A percentile compares a stretch with the other conserved stretches of the same genome.
Evolutionary conservation across 163 green algal genomes (phyloP).

Genomic region (Chlorella variabilis): DNA sequence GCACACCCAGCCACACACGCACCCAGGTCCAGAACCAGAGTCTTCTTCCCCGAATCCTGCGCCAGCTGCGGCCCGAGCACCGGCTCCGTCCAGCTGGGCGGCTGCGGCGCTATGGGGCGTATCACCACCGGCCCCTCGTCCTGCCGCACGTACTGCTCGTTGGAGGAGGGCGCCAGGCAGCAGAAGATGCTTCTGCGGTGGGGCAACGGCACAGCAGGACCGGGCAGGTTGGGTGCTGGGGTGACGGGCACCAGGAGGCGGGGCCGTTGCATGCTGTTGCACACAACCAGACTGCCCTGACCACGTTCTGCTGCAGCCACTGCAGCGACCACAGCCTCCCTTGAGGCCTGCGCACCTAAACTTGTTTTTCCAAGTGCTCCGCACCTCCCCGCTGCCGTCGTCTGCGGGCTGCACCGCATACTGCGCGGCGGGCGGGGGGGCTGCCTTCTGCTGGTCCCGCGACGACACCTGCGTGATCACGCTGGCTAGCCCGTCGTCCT

Average conservation of each 20-base stretch:
- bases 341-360: slow-evolving; percentile 31
- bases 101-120: slow-evolving; percentile 39
- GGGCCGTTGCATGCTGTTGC: no score
- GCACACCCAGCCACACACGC: no score
- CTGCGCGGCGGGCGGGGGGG: not conserved
- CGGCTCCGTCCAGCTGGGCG: slow-evolving; percentile 39
- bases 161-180: slow-evolving; percentile 67
- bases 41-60: slow-evolving; percentile 79
- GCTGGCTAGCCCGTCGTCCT: slow-evolving; percentile 3
- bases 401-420: not conserved
- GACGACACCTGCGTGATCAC: slow-evolving; percentile 32
- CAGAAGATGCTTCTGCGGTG: slow-evolving; percentile 61
- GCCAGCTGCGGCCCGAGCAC: slow-evolving; percentile 39
- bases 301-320: no score
- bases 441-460: slow-evolving; percentile 20
- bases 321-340: no score
- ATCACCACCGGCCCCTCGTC: slow-evolving; percentile 60
- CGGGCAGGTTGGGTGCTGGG: not conserved
- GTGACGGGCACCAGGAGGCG: no score
- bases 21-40: slow-evolving; percentile 92
- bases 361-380: slow-evolving; percentile 45
- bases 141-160: slow-evolving; percentile 62
- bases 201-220: not conserved
- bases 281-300: no score
- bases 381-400: slow-evolving; percentile 19